phyloP scores from a whole-genome alignment of 352 stramenopile genomes.

The Globisporangium solare region DNA sequence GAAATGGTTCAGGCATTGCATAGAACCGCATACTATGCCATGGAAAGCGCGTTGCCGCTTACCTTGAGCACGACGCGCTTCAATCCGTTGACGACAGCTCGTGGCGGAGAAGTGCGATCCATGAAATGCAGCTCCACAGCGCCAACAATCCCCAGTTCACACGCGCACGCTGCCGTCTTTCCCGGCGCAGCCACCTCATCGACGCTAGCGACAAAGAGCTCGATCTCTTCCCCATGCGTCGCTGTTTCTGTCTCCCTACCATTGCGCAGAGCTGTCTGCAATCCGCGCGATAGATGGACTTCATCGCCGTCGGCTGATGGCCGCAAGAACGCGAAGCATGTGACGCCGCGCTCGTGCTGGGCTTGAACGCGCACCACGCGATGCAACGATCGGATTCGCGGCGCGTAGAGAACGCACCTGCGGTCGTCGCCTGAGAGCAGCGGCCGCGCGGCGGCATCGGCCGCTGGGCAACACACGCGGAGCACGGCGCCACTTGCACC shows the following conservation, averaged over 20 bases:
- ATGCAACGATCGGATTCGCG: conserved; percentile 14
- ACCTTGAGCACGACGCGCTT: conserved; percentile 26
- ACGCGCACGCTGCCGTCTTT: conserved; percentile 15
- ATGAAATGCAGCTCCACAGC: conserved; percentile 33
- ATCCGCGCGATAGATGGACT: conserved; percentile 19
- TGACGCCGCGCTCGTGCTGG: background rate
- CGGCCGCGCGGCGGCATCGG: background rate
- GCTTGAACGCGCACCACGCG: background rate
- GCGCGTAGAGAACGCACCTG: conserved; percentile 20
- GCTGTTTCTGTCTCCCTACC: background rate
- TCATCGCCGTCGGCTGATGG: conserved; percentile 6
- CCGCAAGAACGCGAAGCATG: conserved; percentile 23
- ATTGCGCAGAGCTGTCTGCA: conserved; percentile 22
- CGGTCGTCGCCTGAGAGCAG: background rate
- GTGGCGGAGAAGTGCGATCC: conserved; percentile 25
- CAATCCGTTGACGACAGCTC: conserved; percentile 31
- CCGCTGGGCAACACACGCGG: background rate
- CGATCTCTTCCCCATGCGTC: background rate
- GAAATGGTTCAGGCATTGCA: background rate
- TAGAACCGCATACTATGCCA: background rate
- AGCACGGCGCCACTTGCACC: background rate
- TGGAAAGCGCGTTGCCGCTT: background rate
- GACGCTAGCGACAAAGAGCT: background rate
- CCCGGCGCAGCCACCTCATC: background rate
- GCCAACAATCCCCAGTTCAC: conserved; percentile 23